Evolutionary conservation across 805 yeast genomes (phyloP), one percentile per base, ranked within the genome.

Genomic region (Isabelozyma gotoi): DNA sequence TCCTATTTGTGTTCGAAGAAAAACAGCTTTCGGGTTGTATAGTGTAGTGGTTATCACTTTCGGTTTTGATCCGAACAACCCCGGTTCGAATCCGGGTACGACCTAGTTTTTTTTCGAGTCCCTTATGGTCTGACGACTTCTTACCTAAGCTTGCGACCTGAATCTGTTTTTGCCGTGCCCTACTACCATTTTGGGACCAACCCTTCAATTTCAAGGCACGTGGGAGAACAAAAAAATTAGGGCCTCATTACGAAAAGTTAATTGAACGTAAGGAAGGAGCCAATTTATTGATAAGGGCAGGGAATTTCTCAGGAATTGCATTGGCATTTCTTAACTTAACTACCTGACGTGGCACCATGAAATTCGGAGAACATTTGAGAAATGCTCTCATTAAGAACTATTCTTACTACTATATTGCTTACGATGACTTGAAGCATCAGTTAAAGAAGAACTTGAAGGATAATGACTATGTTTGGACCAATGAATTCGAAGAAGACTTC

Each of bases 341-440:
- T n/a, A 24, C 29, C 6, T n/a, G n/a, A n/a, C n/a, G n/a, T 24
- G 8, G 29, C 29, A 32, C 12, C 12, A 94, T 94, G 97, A 92
- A 91, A 77, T 94, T 94, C 59, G 99, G 99, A 24, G 96, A 91
- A 65, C 96, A 89, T 58, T 77, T 92, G 55, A 83, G 88, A 62
- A 84, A 87, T 53, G 87, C 96, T 42, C 82, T 92, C 50, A 91
- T 91, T 65, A 85, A 88, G 65, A 94, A 89, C 65, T 91, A 91
- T 68, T 80, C 85, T 52, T 89, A 85, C 71, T 94, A 94, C 68
- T 94, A 94, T 64, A 84, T 92, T 54, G 78, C 89, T 41, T 92
- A 92, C 60, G 97, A 92, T 68, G 96, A 88, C 60, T 76, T 92
- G 62, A 92, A 92, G 68, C 81, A 84, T 52, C 85, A 82, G 51